These are phyloP conservation scores for Coemansia sp. DNA, from an alignment of 192 early-diverging fungal species.

Conservation along the genomic window DNA sequence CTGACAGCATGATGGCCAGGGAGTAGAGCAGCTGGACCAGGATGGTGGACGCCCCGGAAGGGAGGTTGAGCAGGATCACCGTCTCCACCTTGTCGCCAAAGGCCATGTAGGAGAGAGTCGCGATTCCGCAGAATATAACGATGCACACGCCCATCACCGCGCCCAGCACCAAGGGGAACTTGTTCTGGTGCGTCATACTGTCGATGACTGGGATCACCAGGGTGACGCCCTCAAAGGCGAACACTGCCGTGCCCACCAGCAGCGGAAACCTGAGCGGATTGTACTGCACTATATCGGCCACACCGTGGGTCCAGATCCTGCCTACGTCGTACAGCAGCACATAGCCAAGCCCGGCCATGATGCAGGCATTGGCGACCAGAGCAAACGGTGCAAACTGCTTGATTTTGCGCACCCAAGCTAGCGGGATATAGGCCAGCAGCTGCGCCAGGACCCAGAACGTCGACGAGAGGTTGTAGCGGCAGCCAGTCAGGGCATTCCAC, in stretches of 20 bases:
- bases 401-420: slow-evolving; percentile 87
- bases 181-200: slow-evolving; percentile 80
- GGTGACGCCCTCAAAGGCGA: slow-evolving; percentile 85
- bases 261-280: slow-evolving; percentile 75
- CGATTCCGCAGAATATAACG: slow-evolving; percentile 71
- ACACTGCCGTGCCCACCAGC: slow-evolving; percentile 92
- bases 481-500: slow-evolving; percentile 61
- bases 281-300: slow-evolving; percentile 63
- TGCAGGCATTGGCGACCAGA: slow-evolving; percentile 87
- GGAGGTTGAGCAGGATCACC: slow-evolving; percentile 83
- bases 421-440: slow-evolving; percentile 68
- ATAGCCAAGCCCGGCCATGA: slow-evolving; percentile 80
- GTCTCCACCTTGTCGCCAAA: slow-evolving; percentile 84
- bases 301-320: slow-evolving; percentile 18
- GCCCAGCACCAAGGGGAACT: slow-evolving; percentile 74
- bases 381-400: slow-evolving; percentile 82
- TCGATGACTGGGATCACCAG: slow-evolving; percentile 65
- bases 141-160: slow-evolving; percentile 71
- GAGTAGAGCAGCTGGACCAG: slow-evolving; percentile 81
- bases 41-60: slow-evolving; percentile 55
- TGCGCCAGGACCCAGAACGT: slow-evolving; percentile 75
- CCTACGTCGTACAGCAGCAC: slow-evolving; percentile 72
- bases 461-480: slow-evolving; percentile 54
- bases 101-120: slow-evolving; percentile 74
- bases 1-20: slow-evolving; percentile 89